Base-by-base conservation (phyloP, 106 monocot species). In the Chionographis japonica region DNA sequence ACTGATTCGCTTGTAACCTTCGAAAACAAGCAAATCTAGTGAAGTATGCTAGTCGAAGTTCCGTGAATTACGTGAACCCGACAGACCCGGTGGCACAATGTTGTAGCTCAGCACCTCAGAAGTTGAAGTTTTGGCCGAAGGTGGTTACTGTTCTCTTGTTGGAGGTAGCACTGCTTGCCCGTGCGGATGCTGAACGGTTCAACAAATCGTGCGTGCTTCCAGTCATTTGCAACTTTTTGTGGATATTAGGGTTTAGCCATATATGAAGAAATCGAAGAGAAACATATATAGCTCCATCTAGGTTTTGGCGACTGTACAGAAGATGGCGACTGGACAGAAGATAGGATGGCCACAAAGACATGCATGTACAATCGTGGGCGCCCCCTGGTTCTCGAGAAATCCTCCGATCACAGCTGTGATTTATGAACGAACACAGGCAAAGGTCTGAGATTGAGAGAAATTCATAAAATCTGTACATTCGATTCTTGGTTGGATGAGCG, bases 221-320 rank as follows among this genome's bases (percentile, higher is more conserved):
- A 18, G 54, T 3, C 38, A 19, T 19, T n/a, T 18, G 54, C 17
- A 19, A 35, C 2, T 52, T 43, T 9, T 57, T 78, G 78, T 78
- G 72, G 67, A 78, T 78, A 72, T 55, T 53, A 68, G 72, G 8
- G 68, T 61, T 68, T 53, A 51, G 49, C 10, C 10, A 41, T 66
- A 17, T 40, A 62, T 19, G 54, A 54, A 68, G 36, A 66, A 43
- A 54, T 40, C 64, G 59, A 40, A 16, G 53, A 54, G 56, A 38
- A 61, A 41, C 46, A 65, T 52, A 65, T 52, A 40, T 37, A 58
- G 56, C 15, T 53, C 39, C 68, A 68, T 39, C 10, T 68, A 55
- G 62, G 73, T 54, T 46, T 65, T 58, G 50, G 53, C 74, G 69
- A 14, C 54, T 79, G 75, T 80, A 76, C 68, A 84, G 75, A 68